Percentiles rank a stretch among this genome's conserved stretches.
Evolutionary conservation across 768 basidiomycete species (phyloP).

Genomic region (Lentinula lateritia): DNA sequence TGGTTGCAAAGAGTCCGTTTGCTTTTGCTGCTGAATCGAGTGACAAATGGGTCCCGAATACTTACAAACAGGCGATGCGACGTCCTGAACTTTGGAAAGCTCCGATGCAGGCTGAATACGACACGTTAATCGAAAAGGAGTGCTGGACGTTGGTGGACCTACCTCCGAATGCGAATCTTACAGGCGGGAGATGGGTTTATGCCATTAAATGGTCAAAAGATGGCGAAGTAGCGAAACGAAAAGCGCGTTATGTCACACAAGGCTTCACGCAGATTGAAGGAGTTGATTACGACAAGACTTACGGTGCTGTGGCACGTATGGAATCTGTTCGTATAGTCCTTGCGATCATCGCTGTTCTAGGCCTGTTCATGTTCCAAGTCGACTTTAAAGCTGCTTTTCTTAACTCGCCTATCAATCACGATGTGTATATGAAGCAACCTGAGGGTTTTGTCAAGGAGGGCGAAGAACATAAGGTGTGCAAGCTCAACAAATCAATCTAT

Average conservation of each 20-base stretch:
- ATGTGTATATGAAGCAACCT: not conserved
- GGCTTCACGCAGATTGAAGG: not conserved
- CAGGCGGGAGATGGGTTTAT: not conserved
- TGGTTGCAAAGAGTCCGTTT: not conserved
- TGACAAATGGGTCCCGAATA: not conserved
- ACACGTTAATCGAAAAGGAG: not conserved
- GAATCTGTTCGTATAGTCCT: not conserved
- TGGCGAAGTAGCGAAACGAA: not conserved
- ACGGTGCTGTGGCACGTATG: not conserved
- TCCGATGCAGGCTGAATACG: not conserved
- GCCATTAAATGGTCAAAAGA: not conserved
- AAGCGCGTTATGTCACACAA: not conserved
- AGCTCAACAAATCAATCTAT: no score
- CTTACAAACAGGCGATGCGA: not conserved
- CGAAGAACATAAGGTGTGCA: no score
- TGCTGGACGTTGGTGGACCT: not conserved
- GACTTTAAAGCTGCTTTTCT: not conserved
- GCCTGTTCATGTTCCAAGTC: not conserved
- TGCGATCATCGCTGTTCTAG: not conserved
- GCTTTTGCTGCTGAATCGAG: not conserved
- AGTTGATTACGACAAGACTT: not conserved
- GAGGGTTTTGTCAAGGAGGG: not conserved
- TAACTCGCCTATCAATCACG: not conserved
- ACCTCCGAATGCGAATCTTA: not conserved
- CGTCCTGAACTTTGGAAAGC: not conserved